Conservation (phyloP, 805 yeast species). For the Wickerhamiella nectarea region DNA sequence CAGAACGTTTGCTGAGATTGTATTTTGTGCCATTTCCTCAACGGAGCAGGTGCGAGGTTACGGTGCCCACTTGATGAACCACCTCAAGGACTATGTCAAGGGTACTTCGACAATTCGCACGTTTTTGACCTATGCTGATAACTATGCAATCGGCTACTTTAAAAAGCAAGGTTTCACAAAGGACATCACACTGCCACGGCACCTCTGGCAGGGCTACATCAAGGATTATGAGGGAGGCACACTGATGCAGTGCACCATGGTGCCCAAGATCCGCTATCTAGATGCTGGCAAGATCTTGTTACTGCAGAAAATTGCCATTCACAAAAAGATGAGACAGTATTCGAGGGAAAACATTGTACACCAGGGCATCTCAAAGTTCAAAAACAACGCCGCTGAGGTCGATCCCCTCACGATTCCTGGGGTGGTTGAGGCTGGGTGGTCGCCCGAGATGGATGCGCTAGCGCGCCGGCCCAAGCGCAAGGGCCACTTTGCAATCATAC, state of each 20-base stretch:
- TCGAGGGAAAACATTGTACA: slow-evolving; percentile 70
- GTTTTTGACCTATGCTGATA: slow-evolving; percentile 92
- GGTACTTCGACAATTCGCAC: slow-evolving; percentile 75
- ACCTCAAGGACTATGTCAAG: slow-evolving; percentile 85
- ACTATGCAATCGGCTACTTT: slow-evolving; percentile 96
- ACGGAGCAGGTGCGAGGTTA: slow-evolving; percentile 97
- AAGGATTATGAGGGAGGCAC: slow-evolving; percentile 99
- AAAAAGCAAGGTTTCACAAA: slow-evolving; percentile 97
- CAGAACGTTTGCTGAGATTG: slow-evolving; percentile 92
- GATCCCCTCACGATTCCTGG: slow-evolving; percentile 87
- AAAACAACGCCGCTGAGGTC: slow-evolving; percentile 20
- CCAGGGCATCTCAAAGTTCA: slow-evolving; percentile 67
- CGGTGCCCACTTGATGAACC: slow-evolving; percentile 98
- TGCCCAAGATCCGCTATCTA: slow-evolving; percentile 75
- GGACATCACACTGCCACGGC: slow-evolving; percentile 73
- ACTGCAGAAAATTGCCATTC: slow-evolving; percentile 82
- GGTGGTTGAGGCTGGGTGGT: slow-evolving; percentile 88
- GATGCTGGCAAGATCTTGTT: slow-evolving; percentile 78
- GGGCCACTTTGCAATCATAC: slow-evolving; percentile 90
- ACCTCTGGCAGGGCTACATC: slow-evolving; percentile 95
- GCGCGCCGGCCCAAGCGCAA: slow-evolving; percentile 91
- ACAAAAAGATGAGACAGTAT: slow-evolving; percentile 57
- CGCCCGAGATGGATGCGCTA: slow-evolving; percentile 92
- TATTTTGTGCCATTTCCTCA: slow-evolving; percentile 93
- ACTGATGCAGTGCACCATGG: slow-evolving; percentile 90